phyloP scores from a whole-genome alignment of 805 yeast species.

The Lipomyces kockii region DNA sequence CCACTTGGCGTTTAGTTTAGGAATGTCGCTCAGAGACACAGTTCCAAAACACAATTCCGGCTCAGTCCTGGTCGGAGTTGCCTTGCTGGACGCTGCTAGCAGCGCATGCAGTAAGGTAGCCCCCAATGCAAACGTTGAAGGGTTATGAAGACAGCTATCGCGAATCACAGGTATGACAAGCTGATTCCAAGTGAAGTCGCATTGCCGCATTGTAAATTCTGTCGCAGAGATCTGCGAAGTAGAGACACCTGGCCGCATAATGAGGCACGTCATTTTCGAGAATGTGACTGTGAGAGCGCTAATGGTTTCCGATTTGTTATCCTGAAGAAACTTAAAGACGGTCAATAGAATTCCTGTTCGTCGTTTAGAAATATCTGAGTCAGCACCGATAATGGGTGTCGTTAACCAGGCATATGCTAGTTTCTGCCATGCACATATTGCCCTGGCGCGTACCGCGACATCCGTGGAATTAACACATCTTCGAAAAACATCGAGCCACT shows the following conservation, averaged over 20 bases:
- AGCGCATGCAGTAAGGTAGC: conserved; percentile 6
- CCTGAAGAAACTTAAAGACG: conserved; percentile 17
- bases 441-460: conserved; percentile 4
- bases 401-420: conserved; percentile 26
- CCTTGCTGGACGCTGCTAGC: conserved; percentile 8
- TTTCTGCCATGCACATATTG: conserved; percentile 26
- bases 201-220: conserved; percentile 11
- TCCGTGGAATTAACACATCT: conserved; percentile 22
- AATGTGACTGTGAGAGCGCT: conserved; percentile 19
- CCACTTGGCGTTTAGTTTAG: conserved; percentile 29
- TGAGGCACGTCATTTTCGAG: conserved; percentile 13
- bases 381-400: background rate
- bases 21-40: conserved; percentile 13
- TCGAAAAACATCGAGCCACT: conserved; percentile 26
- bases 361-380: conserved; percentile 1
- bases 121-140: conserved; percentile 8
- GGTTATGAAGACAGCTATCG: conserved; percentile 19
- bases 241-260: conserved; percentile 12
- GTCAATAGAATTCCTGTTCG: conserved; percentile 18
- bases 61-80: conserved; percentile 6
- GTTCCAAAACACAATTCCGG: conserved; percentile 22
- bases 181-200: conserved; percentile 21
- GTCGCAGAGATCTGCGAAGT: conserved; percentile 5
- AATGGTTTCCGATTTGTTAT: conserved; percentile 7
- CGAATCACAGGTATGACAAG: conserved; percentile 23